Evolutionary conservation across 2,329 filamentous ascomycete genomes (phyloP).

Genomic region (Fusarium caatingaense): DNA sequence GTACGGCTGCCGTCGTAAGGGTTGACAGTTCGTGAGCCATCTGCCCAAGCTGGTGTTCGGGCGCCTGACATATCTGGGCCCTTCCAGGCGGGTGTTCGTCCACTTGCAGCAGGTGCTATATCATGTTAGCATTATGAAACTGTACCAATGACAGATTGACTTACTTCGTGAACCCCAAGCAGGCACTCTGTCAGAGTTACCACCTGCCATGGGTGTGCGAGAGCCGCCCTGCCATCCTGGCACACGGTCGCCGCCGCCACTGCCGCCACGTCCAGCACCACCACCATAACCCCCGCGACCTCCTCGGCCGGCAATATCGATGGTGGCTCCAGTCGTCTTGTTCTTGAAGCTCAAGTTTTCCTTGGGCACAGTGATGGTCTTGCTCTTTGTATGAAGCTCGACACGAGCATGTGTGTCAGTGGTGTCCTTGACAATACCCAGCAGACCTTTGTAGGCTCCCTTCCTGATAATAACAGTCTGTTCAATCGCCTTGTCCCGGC

Average conservation of each 20-base stretch:
- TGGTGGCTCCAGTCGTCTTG: conserved; percentile 79
- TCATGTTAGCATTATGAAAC: conserved; percentile 41
- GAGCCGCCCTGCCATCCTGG: conserved; percentile 72
- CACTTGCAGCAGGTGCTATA: conserved; percentile 65
- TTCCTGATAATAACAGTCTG: conserved; percentile 91
- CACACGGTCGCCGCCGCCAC: conserved; percentile 58
- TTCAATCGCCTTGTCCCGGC: conserved; percentile 85
- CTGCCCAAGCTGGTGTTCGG: conserved; percentile 77
- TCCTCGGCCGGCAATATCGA: conserved; percentile 72
- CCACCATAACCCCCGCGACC: conserved; percentile 59
- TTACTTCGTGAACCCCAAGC: conserved; percentile 79
- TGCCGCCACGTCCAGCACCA: conserved; percentile 59
- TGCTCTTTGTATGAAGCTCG: conserved; percentile 94
- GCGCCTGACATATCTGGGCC: conserved; percentile 64
- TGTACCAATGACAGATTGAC: conserved; percentile 47
- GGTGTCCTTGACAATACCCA: conserved; percentile 96
- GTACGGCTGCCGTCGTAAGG: conserved; percentile 81
- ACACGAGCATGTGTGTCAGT: conserved; percentile 88
- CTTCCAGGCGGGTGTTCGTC: conserved; percentile 73
- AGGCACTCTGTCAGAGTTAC: conserved; percentile 75
- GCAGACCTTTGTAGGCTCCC: conserved; percentile 89
- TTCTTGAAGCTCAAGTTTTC: conserved; percentile 88
- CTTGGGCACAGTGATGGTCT: conserved; percentile 86
- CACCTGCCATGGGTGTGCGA: conserved; percentile 73
- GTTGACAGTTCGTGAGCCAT: conserved; percentile 74